Base-by-base conservation (phyloP, 2,329 filamentous ascomycete genomes). In the Ploettnerulaceae sp. region DNA sequence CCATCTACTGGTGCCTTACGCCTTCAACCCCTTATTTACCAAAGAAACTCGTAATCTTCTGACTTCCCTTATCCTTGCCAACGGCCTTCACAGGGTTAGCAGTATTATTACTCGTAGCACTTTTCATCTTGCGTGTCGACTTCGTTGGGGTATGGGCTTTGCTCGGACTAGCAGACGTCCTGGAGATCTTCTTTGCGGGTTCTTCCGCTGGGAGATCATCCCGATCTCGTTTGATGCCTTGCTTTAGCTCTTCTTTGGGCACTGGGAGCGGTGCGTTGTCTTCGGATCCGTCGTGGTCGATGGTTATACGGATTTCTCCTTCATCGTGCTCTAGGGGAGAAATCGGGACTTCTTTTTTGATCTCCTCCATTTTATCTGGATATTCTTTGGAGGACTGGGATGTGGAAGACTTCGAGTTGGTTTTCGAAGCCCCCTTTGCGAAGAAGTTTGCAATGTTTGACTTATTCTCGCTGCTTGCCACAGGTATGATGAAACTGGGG, bases 371-470 rank as follows among this genome's bases (percentile, higher is more conserved):
- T 34, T 39, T 17, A 20, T 46, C 24, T 17, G 7, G 8, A n/a
- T 38, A 26, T 21, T 14, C n/a, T 9, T 38, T 11, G 11, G 21
- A 9, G n/a, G 38, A 20, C 26, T 43, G 39, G 31, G 46, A 17
- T 21, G 24, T 31, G 12, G 24, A 7, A 14, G 39, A 3, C 18
- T 59, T 53, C 14, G 39, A 18, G 5, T 48, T 35, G 4, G 36
- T 45, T 43, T 60, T 57, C 24, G 47, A 38, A 3, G 48, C 43
- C n/a, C 52, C 51, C 37, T 80, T 85, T 6, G 75, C 75, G 61
- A 97, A 97, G 71, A 95, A 96, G 59, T 95, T 95, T 35, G 86
- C 86, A 65, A 97, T 97, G 56, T 93, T 96, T 39, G 76, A 81
- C 69, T 94, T 96, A 66, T 96, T 96, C 60, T 90, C 86, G 54